Evolutionary conservation across 257 asterid species (phyloP).

Genomic region (Eucommia ulmoides): DNA sequence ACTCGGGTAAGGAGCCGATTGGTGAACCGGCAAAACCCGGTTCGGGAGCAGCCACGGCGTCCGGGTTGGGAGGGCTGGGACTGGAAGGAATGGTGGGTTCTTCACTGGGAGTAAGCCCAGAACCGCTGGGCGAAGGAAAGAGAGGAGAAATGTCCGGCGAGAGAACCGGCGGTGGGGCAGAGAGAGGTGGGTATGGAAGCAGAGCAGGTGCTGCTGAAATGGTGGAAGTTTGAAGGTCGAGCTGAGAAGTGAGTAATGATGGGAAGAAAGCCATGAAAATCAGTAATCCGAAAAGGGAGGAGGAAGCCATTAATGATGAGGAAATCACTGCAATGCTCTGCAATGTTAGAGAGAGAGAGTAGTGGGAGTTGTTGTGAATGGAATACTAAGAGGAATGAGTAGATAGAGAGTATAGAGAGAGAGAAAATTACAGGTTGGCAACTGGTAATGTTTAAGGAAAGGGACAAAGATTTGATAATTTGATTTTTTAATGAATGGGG

Average conservation of each 20-base stretch:
- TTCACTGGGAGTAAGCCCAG: slow-evolving; percentile 63
- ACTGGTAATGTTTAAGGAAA: too few species aligned
- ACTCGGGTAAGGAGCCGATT: slow-evolving; percentile 22
- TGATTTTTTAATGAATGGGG: not conserved
- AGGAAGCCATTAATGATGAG: not conserved
- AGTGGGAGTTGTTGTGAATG: not conserved
- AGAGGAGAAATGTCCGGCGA: not conserved
- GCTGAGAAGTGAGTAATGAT: not conserved
- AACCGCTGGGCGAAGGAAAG: slow-evolving; percentile 10
- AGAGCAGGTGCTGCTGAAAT: not conserved
- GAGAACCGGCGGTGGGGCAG: not conserved
- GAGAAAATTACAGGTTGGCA: not conserved
- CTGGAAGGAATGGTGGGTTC: slow-evolving; percentile 74
- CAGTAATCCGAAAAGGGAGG: not conserved
- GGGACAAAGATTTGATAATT: not conserved
- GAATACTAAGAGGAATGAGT: not conserved
- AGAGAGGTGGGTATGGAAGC: not conserved
- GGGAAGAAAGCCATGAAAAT: not conserved
- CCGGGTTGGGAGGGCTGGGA: slow-evolving; percentile 98
- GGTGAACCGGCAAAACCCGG: slow-evolving; percentile 45
- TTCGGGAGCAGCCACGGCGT: slow-evolving; percentile 39
- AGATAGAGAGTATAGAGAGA: not conserved
- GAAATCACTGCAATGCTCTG: not conserved
- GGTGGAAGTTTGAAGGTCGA: not conserved
- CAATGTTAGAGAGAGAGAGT: not conserved